Evolutionary conservation across 164 flowering plant species (phyloP).

Genomic region (Sextonia rubra): DNA sequence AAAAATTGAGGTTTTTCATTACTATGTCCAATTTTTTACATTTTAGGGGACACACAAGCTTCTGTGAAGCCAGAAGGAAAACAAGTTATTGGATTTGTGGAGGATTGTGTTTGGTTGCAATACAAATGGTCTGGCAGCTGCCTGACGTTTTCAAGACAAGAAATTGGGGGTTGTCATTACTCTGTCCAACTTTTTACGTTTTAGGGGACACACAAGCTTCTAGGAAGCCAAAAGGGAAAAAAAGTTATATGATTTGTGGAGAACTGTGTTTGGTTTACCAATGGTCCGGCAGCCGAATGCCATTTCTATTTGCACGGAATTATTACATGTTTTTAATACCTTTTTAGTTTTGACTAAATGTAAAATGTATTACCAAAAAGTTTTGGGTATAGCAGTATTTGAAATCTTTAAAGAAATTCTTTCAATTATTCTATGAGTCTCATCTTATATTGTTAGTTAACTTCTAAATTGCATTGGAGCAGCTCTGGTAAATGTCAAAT

Average conservation of each 20-base stretch:
- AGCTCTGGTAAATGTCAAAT: conserved; percentile 90
- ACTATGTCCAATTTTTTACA: too few species aligned
- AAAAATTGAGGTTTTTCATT: too few species aligned
- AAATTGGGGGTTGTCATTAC: too few species aligned
- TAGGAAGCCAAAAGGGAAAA: too few species aligned
- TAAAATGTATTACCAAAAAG: neutral
- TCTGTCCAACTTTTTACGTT: too few species aligned
- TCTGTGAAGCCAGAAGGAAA: too few species aligned
- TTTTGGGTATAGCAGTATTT: neutral
- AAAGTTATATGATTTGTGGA: too few species aligned
- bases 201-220: too few species aligned
- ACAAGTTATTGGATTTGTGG: neutral
- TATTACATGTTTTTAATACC: neutral
- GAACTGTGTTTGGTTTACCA: neutral
- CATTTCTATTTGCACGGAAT: neutral
- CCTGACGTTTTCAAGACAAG: too few species aligned
- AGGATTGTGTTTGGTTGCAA: neutral
- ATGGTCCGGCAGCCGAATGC: neutral
- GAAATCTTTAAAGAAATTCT: neutral
- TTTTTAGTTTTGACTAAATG: too few species aligned
- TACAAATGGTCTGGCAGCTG: neutral
- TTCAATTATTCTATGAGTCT: neutral
- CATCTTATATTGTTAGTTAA: neutral
- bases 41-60: too few species aligned
- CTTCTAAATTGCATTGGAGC: conserved; percentile 13